Percentiles rank a stretch among this genome's conserved stretches.
Conservation (phyloP, 805 yeast genomes). For the Candida alai region DNA sequence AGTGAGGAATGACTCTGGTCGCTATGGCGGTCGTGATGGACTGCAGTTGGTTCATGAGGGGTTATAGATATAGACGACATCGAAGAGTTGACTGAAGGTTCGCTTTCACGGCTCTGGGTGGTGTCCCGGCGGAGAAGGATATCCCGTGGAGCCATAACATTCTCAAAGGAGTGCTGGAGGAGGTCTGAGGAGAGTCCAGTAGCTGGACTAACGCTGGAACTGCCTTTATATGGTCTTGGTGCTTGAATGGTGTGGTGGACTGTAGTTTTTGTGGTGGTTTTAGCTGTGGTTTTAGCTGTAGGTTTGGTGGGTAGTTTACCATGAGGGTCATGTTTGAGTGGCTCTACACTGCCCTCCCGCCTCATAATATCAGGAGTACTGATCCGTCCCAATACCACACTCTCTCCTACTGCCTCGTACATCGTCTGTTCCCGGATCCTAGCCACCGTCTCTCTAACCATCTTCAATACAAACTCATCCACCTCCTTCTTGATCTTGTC, state of each 20-base stretch:
- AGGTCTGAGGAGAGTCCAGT: constrained; percentile 18
- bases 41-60: neutral
- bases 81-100: constrained; percentile 4
- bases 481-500: constrained; percentile 77
- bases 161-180: constrained; percentile 8
- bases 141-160: constrained; percentile 48
- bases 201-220: constrained; percentile 15
- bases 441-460: constrained; percentile 60
- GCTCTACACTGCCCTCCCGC: constrained; percentile 2
- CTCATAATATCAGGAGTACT: constrained; percentile 5
- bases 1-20: constrained; percentile 1
- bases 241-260: constrained; percentile 19
- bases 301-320: neutral
- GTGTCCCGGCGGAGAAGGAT: constrained; percentile 16
- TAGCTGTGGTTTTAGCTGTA: neutral
- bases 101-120: constrained; percentile 4
- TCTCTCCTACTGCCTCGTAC: neutral
- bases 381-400: neutral
- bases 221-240: constrained; percentile 32
- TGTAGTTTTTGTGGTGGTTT: neutral
- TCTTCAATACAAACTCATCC: constrained; percentile 58
- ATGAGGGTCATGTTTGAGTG: neutral
- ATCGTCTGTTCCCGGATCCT: constrained; percentile 43
- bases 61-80: constrained; percentile 4
- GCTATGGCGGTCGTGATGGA: neutral